Evolutionary conservation across 306 rosid species (phyloP).

Genomic region (Abrus precatorius): DNA sequence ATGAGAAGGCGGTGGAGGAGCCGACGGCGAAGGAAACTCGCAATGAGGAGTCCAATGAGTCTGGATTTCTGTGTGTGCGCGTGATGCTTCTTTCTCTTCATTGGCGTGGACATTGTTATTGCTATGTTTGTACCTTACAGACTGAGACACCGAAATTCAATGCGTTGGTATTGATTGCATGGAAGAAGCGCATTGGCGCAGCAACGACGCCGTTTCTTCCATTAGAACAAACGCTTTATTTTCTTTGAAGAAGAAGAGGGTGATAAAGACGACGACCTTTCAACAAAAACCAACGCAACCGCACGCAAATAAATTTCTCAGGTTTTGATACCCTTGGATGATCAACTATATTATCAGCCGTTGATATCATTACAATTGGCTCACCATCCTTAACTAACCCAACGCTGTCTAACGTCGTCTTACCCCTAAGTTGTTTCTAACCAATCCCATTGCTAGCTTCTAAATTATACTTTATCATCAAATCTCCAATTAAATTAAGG

Average conservation of each 20-base stretch:
- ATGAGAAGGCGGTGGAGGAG: slow-evolving; percentile 60
- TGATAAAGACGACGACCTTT: slow-evolving; percentile 9
- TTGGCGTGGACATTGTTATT: slow-evolving; percentile 38
- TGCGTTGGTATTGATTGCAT: not conserved
- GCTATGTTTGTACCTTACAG: not conserved
- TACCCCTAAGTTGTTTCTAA: not conserved
- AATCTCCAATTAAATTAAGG: not conserved
- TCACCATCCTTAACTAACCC: slow-evolving; percentile 2
- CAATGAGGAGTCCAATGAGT: slow-evolving; percentile 40
- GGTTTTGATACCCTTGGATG: slow-evolving; percentile 40
- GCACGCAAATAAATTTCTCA: slow-evolving; percentile 32
- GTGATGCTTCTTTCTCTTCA: slow-evolving; percentile 52
- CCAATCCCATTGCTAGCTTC: not conserved
- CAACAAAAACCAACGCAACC: slow-evolving; percentile 34
- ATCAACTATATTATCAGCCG: not conserved
- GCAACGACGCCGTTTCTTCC: slow-evolving; percentile 17
- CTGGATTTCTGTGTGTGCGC: slow-evolving; percentile 14
- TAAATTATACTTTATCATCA: not conserved
- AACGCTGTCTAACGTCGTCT: not conserved
- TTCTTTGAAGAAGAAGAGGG: slow-evolving; percentile 17
- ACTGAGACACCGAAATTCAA: not conserved
- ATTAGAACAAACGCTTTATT: not conserved
- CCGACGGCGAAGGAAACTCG: slow-evolving; percentile 52
- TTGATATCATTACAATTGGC: not conserved
- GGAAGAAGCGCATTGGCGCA: not conserved